Conservation (phyloP, 345 rosid genomes). For the Corchorus capsularis region DNA sequence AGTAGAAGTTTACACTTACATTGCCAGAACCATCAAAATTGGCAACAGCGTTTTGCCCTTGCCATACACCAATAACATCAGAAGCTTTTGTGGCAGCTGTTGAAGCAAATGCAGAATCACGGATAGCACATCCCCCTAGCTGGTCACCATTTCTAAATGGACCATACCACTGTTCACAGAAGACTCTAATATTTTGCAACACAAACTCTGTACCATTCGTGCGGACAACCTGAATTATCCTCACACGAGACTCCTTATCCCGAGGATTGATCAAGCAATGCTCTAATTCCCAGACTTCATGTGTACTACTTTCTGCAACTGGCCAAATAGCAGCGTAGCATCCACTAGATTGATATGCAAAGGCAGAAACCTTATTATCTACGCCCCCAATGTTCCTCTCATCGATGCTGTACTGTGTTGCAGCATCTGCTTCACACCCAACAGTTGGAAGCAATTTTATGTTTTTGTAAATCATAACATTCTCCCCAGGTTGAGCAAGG, state of each 20-base stretch:
- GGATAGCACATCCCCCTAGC: constrained; percentile 82
- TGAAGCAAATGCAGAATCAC: constrained; percentile 84
- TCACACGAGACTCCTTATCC: constrained; percentile 79
- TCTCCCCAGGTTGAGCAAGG: constrained; percentile 54
- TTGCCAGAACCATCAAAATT: constrained; percentile 35
- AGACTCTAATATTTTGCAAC: constrained; percentile 57
- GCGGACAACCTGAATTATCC: constrained; percentile 60
- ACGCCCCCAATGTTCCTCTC: constrained; percentile 48
- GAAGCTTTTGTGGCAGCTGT: constrained; percentile 60
- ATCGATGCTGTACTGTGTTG: constrained; percentile 66
- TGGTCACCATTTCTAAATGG: constrained; percentile 88
- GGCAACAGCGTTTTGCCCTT: constrained; percentile 52
- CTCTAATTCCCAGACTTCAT: constrained; percentile 60
- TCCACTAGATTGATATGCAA: constrained; percentile 74
- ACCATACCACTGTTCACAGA: constrained; percentile 85
- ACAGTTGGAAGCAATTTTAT: constrained; percentile 94
- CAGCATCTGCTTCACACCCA: constrained; percentile 98
- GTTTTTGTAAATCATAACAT: constrained; percentile 49
- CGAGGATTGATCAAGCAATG: constrained; percentile 78
- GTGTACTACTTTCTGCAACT: constrained; percentile 24
- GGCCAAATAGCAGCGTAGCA: constrained; percentile 80
- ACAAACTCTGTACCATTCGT: constrained; percentile 36
- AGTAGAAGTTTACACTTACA: constrained; percentile 37
- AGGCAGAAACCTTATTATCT: constrained; percentile 41
- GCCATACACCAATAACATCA: constrained; percentile 58